Percentiles rank a stretch among this genome's conserved stretches.
These are phyloP conservation scores for Cladosporium sp. DNA, from an alignment of 2,329 filamentous ascomycete species.

Conservation along the genomic window DNA sequence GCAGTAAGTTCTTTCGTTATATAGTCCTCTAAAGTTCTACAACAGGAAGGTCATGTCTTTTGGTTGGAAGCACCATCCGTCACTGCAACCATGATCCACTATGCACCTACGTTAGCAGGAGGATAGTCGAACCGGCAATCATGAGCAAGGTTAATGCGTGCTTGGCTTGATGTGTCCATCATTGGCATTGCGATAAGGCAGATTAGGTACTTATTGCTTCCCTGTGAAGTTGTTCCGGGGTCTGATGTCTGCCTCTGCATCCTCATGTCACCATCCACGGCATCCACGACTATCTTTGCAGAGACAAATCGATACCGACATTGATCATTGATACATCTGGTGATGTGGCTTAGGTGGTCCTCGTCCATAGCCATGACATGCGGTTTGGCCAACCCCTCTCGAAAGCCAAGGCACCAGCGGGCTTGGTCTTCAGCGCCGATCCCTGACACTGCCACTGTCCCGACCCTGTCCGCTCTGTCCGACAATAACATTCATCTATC, in stretches of 20 bases:
- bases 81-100: constrained; percentile 10
- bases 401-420: constrained; percentile 4
- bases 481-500: background rate
- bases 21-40: background rate
- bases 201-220: background rate
- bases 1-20: background rate
- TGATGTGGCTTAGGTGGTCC: no score
- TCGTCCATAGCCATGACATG: background rate
- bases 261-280: no score
- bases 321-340: no score
- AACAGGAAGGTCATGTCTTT: background rate
- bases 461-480: background rate
- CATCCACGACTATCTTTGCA: no score
- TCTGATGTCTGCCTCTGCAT: no score
- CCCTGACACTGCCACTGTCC: background rate
- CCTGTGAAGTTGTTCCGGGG: no score
- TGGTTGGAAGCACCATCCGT: background rate
- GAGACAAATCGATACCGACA: no score
- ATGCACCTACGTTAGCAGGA: background rate
- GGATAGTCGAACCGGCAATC: constrained; percentile 1
- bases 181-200: constrained; percentile 10
- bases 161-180: constrained; percentile 7
- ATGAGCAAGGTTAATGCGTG: background rate
- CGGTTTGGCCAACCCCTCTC: background rate
- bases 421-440: constrained; percentile 6